phyloP scores from a whole-genome alignment of 345 rosid species.

The Bruguiera gymnorhiza region DNA sequence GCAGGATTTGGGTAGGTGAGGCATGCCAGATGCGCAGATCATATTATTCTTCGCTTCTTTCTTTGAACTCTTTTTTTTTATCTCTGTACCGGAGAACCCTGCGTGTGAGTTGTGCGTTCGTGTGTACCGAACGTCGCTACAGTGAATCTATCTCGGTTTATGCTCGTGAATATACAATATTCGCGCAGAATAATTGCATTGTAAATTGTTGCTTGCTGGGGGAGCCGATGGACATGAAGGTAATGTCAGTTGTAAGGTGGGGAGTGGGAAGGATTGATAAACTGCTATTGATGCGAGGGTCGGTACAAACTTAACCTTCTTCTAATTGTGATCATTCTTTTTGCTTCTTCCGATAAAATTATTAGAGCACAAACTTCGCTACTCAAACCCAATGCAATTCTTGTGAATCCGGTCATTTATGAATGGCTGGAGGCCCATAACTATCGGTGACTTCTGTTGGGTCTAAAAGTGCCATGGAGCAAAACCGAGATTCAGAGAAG shows the following conservation, averaged over 20 bases:
- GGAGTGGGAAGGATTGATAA: conserved; percentile 35
- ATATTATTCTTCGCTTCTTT: too few relatives aligned
- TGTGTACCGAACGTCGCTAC: too few relatives aligned
- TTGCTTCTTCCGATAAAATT: conserved; percentile 47
- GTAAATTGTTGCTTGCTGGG: conserved; percentile 28
- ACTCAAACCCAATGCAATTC: conserved; percentile 45
- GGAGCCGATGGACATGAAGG: conserved; percentile 57
- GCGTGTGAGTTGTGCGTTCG: too few relatives aligned
- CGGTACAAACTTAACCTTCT: conserved; percentile 73
- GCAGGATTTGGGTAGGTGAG: conserved; percentile 1
- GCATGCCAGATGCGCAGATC: neutral
- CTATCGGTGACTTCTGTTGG: conserved; percentile 38
- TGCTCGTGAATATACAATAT: too few relatives aligned
- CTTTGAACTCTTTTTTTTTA: too few relatives aligned
- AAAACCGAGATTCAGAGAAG: conserved; percentile 49
- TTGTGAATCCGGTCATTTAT: conserved; percentile 15
- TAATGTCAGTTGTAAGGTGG: conserved; percentile 53
- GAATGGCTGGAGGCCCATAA: conserved; percentile 61
- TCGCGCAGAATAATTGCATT: too few relatives aligned
- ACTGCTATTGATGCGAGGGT: conserved; percentile 33
- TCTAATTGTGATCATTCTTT: conserved; percentile 80
- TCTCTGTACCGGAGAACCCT: too few relatives aligned
- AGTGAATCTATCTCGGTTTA: too few relatives aligned
- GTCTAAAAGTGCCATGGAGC: conserved; percentile 41
- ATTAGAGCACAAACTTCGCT: conserved; percentile 36